Percentiles rank a stretch among this genome's conserved stretches.
Conservation (phyloP, 2,329 filamentous ascomycete species). For the Ophiostoma perfectum region DNA sequence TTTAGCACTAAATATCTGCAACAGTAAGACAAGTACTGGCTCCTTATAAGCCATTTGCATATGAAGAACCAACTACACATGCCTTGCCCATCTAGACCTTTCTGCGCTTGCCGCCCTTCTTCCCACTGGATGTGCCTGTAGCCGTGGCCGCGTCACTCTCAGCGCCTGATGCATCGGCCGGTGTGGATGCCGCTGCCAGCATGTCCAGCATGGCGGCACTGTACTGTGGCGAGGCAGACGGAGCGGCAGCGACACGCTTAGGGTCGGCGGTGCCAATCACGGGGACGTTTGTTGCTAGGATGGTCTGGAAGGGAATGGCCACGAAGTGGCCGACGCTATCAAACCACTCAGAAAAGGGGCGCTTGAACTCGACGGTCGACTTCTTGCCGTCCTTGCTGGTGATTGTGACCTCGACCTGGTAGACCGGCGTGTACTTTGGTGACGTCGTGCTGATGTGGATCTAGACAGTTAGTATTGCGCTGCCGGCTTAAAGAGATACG, state of each 20-base stretch:
- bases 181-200: conserved; percentile 32
- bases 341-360: conserved; percentile 71
- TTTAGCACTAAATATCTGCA: too few relatives aligned
- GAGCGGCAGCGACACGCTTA: conserved; percentile 43
- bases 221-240: conserved; percentile 31
- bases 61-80: too few relatives aligned
- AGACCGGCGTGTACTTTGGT: conserved; percentile 75
- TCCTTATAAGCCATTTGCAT: too few relatives aligned
- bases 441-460: conserved; percentile 65
- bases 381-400: conserved; percentile 36
- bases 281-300: conserved; percentile 64
- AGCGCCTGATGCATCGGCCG: not conserved
- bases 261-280: conserved; percentile 62
- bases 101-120: conserved; percentile 43
- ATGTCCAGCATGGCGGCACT: conserved; percentile 46
- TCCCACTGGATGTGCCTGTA: conserved; percentile 29
- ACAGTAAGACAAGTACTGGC: too few relatives aligned
- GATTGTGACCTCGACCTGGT: conserved; percentile 65
- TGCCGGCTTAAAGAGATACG: too few relatives aligned
- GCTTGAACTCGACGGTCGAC: conserved; percentile 45
- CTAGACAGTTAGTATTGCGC: too few relatives aligned
- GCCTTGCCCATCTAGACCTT: conserved; percentile 33
- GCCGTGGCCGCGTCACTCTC: conserved; percentile 23
- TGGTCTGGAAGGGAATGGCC: conserved; percentile 69
- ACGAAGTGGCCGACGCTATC: conserved; percentile 68